A percentile compares a stretch with the other conserved stretches of the same genome.
phyloP scores from a whole-genome alignment of 208 protist species.

The Trypanosoma congolense region DNA sequence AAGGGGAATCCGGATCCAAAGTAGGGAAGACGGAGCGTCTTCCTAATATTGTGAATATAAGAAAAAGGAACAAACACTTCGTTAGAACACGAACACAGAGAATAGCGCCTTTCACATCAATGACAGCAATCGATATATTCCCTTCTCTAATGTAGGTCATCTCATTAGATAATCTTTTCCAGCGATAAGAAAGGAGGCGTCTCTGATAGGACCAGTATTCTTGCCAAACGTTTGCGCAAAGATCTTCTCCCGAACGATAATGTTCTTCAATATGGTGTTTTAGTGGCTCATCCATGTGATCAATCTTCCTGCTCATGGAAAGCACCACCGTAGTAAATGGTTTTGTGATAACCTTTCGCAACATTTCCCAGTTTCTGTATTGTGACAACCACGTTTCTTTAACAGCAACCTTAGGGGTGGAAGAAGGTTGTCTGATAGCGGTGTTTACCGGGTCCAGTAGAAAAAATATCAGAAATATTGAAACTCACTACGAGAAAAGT shows the following conservation, averaged over 20 bases:
- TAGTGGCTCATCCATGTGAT: conserved; percentile 57
- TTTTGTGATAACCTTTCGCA: conserved; percentile 32
- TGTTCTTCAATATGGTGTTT: conserved; percentile 67
- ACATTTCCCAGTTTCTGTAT: conserved; percentile 18
- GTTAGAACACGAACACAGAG: conserved; percentile 46
- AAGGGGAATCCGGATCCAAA: conserved; percentile 54
- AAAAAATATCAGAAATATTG: too few relatives aligned
- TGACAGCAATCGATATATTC: conserved; percentile 31
- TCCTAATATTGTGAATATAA: conserved; percentile 48
- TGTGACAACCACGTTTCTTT: too few relatives aligned
- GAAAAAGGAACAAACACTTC: conserved; percentile 71
- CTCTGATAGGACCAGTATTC: conserved; percentile 63
- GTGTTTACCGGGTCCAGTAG: too few relatives aligned
- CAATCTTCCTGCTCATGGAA: conserved; percentile 32
- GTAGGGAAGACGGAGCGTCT: conserved; percentile 59
- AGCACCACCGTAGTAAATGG: conserved; percentile 48
- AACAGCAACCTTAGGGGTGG: too few relatives aligned
- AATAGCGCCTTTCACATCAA: conserved; percentile 34
- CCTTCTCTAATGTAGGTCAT: conserved; percentile 30
- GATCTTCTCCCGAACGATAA: conserved; percentile 53
- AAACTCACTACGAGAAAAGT: too few relatives aligned
- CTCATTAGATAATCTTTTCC: conserved; percentile 38
- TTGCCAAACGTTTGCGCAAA: conserved; percentile 57
- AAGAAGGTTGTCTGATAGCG: too few relatives aligned
- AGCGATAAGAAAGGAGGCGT: conserved; percentile 53